Percentiles rank a stretch among this genome's conserved stretches.
Conservation (phyloP, 352 stramenopile genomes). For the Albugo candida region DNA sequence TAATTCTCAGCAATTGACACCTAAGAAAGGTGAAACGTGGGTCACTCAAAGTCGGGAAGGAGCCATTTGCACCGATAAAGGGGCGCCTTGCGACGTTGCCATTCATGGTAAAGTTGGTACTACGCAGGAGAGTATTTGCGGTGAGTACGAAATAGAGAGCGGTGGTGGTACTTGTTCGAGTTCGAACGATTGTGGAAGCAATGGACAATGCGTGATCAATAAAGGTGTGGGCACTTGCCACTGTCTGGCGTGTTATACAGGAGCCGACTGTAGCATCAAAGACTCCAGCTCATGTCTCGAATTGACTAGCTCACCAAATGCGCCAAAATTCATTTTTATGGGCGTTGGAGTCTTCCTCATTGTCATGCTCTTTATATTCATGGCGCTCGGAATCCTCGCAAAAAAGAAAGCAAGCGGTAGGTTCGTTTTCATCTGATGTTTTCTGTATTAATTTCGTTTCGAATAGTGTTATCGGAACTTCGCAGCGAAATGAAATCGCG, state of each 20-base stretch:
- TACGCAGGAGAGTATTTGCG: constrained; percentile 61
- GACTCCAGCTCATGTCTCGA: constrained; percentile 45
- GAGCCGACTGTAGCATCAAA: constrained; percentile 55
- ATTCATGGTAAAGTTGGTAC: constrained; percentile 27
- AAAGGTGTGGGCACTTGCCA: constrained; percentile 46
- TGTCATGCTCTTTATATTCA: constrained; percentile 60
- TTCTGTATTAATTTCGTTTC: too few species aligned
- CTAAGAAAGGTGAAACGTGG: constrained; percentile 43
- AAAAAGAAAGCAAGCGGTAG: constrained; percentile 41
- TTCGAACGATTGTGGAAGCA: constrained; percentile 42
- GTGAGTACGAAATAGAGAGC: constrained; percentile 26
- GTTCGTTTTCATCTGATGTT: neutral
- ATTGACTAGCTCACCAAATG: constrained; percentile 29
- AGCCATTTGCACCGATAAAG: constrained; percentile 37
- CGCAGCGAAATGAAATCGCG: too few species aligned
- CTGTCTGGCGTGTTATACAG: constrained; percentile 61
- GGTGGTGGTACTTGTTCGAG: constrained; percentile 42
- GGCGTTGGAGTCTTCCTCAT: constrained; percentile 45
- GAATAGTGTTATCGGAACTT: too few species aligned
- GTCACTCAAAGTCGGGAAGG: constrained; percentile 47
- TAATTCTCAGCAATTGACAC: constrained; percentile 24
- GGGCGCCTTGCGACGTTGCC: constrained; percentile 42
- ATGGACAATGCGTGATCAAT: constrained; percentile 47
- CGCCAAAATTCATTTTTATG: constrained; percentile 53
- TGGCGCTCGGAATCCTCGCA: constrained; percentile 39